Base-by-base conservation (phyloP, 768 basidiomycete species). In the Tricholoma hemisulphureum region DNA sequence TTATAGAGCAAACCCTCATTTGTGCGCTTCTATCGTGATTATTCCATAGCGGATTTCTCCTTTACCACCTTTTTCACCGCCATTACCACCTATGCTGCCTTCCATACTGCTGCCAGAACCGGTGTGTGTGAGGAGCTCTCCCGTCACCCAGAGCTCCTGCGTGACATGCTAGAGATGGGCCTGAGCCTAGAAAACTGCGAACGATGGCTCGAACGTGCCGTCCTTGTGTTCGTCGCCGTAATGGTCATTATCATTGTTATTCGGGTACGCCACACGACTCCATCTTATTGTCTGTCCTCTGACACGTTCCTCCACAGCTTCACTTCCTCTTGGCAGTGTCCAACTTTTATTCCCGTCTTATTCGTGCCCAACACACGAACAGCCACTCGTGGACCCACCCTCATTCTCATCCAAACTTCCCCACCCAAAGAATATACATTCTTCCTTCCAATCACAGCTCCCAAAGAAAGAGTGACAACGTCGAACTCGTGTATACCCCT, bases 161-260 rank as follows among this genome's bases (percentile, higher is more conserved):
- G 84, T 8, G 84, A 83, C 62, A 71, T 90, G 72, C 77, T 81
- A 51, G 87, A 89, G 66, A 80, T 88, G 65, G 90, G 89, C 0
- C 76, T 92, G 64, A 88, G 80, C 63, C 71, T 89, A 41, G 90
- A 92, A 71, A 90, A 91, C 61, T 93, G 91, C 67, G 91, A 93
- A 66, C 79, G 81, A 57, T 90, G 87, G 87, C 79, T 91, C 48
- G 88, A 87, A 67, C 79, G 84, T 37, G 87, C 82, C 7, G 78
- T 86, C 29, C 68, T 88, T 58, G 85, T 76, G 0, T 77, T 83
- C 31, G 73, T 90, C 49, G 83, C 78, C 1, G 68, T 84, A 43
- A 80, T 88, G 73, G 76, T 83, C 45, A 72, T 90, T 32, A 67
- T 88, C 59, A 81, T 87, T 55, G 79, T 88, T 63, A 70, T 90